Percentiles rank a stretch among this genome's conserved stretches.
Conservation (phyloP, 1,284 basidiomycete genomes). For the Ceratobasidium sp. region DNA sequence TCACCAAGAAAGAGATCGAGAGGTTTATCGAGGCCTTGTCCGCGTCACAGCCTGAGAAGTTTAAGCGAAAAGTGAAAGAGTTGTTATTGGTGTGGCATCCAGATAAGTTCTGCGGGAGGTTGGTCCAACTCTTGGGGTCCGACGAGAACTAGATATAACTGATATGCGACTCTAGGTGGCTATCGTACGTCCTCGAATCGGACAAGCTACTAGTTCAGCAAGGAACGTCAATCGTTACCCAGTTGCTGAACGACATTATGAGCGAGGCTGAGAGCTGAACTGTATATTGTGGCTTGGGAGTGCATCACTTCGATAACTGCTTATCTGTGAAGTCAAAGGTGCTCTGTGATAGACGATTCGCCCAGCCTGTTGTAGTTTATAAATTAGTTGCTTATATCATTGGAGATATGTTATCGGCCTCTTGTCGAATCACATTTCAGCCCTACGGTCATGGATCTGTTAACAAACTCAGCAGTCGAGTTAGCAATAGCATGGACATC, state of each 20-base stretch:
- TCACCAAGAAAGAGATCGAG: conserved; percentile 27
- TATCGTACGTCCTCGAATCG: conserved; percentile 15
- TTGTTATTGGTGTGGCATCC: conserved; percentile 28
- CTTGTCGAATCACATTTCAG: too few relatives aligned
- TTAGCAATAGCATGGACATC: too few relatives aligned
- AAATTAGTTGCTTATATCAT: too few relatives aligned
- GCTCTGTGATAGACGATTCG: too few relatives aligned
- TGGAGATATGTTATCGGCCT: too few relatives aligned
- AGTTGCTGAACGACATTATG: conserved; percentile 10
- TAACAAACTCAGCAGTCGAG: too few relatives aligned
- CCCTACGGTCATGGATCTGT: too few relatives aligned
- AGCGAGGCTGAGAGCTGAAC: background rate
- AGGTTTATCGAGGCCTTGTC: conserved; percentile 3
- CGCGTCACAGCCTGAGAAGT: background rate
- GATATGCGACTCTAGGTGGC: background rate
- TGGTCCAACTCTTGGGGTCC: background rate
- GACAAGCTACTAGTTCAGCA: conserved; percentile 7
- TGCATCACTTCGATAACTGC: too few relatives aligned
- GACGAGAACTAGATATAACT: background rate
- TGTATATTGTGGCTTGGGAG: too few relatives aligned
- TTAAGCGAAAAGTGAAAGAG: conserved; percentile 2
- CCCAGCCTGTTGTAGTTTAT: too few relatives aligned
- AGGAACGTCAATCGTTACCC: background rate
- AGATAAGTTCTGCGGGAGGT: conserved; percentile 39
- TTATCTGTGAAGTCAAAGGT: too few relatives aligned